Base-by-base conservation (phyloP, 345 rosid genomes). In the Erucastrum elatum region DNA sequence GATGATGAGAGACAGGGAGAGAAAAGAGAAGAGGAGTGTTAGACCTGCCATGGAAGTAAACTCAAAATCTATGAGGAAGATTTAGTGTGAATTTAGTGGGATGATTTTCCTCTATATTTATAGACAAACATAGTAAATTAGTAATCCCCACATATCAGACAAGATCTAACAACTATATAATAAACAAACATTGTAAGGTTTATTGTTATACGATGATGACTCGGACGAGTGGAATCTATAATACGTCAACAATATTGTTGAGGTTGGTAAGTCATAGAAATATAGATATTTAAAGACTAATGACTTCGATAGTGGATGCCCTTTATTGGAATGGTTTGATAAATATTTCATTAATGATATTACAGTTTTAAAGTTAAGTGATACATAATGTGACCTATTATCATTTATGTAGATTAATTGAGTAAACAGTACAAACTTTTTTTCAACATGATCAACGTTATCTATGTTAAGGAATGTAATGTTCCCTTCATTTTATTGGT, bases 1-100 rank as follows among this genome's bases (percentile, higher is more conserved):
- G 5, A 72, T 72, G 31, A 49, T 31, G 6, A 73, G 61, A 72
- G 64, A n/a, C 8, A 79, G 2, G 3, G 21, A 51, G 56, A 51
- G 17, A 51, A 51, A 51, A 51, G 21, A 51, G 56, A 51, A 49
- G 56, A 49, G n/a, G 56, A 51, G 56, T 1, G 56, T 51, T 1
- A 51, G 21, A n/a, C 21, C 3, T 51, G 56, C 56, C 56, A 51
- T 51, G 49, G 56, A 51, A 51, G 21, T 13, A 51, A 51, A 51
- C 56, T 51, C 56, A 5, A 51, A 21, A 51, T 51, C 56, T n/a
- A n/a, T 51, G 56, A n/a, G 56, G 56, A 51, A 51, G 56, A 51
- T n/a, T 51, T 51, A 51, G 56, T 51, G 56, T 51, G 56, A 51
- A 51, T n/a, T 51, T 51, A 15, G 56, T 51, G 8, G 56, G 17